Evolutionary conservation across 148 eudicot species (phyloP), one percentile per base, ranked within the genome.

Genomic region (Chenopodium suecicum): DNA sequence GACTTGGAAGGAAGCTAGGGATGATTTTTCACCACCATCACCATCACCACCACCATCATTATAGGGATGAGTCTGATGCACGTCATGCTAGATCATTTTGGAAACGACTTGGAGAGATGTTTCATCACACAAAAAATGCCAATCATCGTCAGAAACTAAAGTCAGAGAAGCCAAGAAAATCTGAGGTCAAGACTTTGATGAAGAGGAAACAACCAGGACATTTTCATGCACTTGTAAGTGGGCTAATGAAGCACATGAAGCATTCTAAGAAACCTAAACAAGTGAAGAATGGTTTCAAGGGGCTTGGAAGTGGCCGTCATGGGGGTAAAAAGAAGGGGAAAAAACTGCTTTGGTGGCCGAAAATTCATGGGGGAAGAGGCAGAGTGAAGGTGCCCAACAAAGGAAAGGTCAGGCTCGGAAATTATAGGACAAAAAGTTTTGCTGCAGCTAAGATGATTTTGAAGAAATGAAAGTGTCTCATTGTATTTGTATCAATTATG

Each of bases 21-120:
- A 82, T 88, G 83, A 84, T 93, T 19, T 87, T 93, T 80, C 95
- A 93, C 83, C 92, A 89, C 80, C 97, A 90, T 9, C 94, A 91
- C 47, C 95, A 90, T 60, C 93, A 92, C 82, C 95, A 90, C 80
- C 93, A 90, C 74, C 91, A 91, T 23, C 79, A 85, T 70, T 81
- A 64, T 22, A 64, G 69, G 23, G 78, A 86, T 65, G 82, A 82
- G 69, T 69, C 58, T 66, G 78, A 68, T 73, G 82, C 4, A 0
- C 84, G 60, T 52, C 81, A 31, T 70, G 83, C 75, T 17, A 77
- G 67, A 67, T 75, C 89, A 20, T 68, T 87, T 44, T 84, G 84
- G 86, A 88, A 85, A 74, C 80, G 68, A 12, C 27, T 86, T 2
- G 87, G 86, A 74, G 84, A 81, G 67, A 68, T 83, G 50, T 84